Evolutionary conservation across 2,329 filamentous ascomycete species (phyloP).

Genomic region (Talaromyces sp.): DNA sequence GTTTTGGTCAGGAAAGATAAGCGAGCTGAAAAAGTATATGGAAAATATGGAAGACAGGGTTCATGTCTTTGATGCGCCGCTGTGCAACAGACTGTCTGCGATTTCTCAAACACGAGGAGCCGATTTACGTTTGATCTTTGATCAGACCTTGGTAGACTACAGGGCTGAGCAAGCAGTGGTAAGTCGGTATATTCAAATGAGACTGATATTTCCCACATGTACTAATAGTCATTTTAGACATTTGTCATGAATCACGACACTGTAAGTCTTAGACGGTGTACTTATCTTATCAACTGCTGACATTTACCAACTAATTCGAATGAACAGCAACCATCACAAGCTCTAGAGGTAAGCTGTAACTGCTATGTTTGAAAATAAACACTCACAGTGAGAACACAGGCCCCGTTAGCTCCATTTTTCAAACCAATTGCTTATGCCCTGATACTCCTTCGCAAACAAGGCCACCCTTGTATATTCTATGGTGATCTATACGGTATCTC

Average conservation of each 20-base stretch:
- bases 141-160: slow-evolving; percentile 51
- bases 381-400: slow-evolving; percentile 24
- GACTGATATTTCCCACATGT: neutral
- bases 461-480: slow-evolving; percentile 64
- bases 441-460: slow-evolving; percentile 59
- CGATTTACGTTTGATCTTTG: slow-evolving; percentile 60
- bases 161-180: slow-evolving; percentile 54
- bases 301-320: neutral
- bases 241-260: slow-evolving; percentile 23
- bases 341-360: slow-evolving; percentile 43
- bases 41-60: slow-evolving; percentile 54
- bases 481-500: slow-evolving; percentile 62
- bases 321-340: slow-evolving; percentile 53
- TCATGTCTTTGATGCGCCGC: slow-evolving; percentile 60
- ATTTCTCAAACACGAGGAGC: slow-evolving; percentile 51
- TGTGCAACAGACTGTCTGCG: slow-evolving; percentile 61
- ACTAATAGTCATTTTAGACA: slow-evolving; percentile 12
- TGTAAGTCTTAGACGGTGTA: slow-evolving; percentile 11
- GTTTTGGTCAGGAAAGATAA: slow-evolving; percentile 58
- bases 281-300: neutral
- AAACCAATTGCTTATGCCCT: slow-evolving; percentile 67
- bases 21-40: slow-evolving; percentile 53
- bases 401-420: slow-evolving; percentile 60
- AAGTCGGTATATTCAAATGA: slow-evolving; percentile 19
- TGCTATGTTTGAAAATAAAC: neutral